Evolutionary conservation across 805 yeast species (phyloP).

Genomic region (Saturnispora silvae): DNA sequence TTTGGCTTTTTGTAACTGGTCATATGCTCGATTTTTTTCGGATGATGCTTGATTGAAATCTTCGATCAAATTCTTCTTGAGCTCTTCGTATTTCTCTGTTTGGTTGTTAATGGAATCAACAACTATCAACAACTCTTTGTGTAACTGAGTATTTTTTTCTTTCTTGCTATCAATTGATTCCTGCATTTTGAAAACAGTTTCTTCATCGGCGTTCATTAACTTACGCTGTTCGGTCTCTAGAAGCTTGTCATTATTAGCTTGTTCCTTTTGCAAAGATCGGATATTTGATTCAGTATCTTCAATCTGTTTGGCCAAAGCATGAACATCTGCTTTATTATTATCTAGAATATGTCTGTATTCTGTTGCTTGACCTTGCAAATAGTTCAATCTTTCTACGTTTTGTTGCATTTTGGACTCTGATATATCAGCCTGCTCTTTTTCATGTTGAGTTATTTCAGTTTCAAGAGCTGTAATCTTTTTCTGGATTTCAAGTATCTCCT

Average conservation of each 20-base stretch:
- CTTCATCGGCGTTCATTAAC: conserved; percentile 24
- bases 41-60: not conserved
- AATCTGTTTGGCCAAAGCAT: conserved; percentile 9
- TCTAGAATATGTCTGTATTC: not conserved
- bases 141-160: conserved; percentile 12
- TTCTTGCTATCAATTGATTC: conserved; percentile 8
- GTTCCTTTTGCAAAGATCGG: conserved; percentile 7
- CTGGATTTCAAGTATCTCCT: not conserved
- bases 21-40: conserved; percentile 4
- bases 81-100: conserved; percentile 16
- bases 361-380: not conserved
- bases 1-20: conserved; percentile 4
- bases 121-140: conserved; percentile 7
- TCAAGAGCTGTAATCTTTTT: not conserved
- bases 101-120: conserved; percentile 9
- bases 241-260: conserved; percentile 5
- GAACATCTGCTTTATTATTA: not conserved
- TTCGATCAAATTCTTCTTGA: conserved; percentile 6
- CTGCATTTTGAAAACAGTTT: conserved; percentile 28
- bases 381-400: not conserved
- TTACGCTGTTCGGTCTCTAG: conserved; percentile 12
- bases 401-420: not conserved
- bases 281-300: conserved; percentile 15
- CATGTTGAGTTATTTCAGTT: not conserved
- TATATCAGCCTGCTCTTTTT: not conserved